Conservation (phyloP, 2,329 filamentous ascomycete species). For the Aureobasidium sp. region DNA sequence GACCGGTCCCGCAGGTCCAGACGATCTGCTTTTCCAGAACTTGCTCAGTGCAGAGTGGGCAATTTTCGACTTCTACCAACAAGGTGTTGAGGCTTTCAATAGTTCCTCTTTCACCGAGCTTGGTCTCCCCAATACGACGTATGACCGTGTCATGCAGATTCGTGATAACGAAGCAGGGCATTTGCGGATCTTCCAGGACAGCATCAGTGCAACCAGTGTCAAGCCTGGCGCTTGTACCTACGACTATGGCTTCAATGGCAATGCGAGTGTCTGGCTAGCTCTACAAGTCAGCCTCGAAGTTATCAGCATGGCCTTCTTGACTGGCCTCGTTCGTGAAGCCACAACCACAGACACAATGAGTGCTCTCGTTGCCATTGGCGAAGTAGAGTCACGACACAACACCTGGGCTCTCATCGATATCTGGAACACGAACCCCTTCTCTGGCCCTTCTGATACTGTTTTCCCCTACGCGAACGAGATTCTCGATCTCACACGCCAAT, state of each 20-base stretch:
- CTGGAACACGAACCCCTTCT: constrained; percentile 36
- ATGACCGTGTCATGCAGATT: constrained; percentile 35
- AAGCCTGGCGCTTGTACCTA: constrained; percentile 37
- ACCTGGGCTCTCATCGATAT: constrained; percentile 39
- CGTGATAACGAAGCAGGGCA: constrained; percentile 43
- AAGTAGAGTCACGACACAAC: constrained; percentile 36
- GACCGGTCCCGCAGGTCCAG: constrained; percentile 29
- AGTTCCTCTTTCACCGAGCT: constrained; percentile 28
- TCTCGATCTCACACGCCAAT: constrained; percentile 32
- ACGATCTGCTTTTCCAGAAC: constrained; percentile 41
- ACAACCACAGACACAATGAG: constrained; percentile 29
- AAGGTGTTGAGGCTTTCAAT: constrained; percentile 35
- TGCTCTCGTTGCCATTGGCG: constrained; percentile 34
- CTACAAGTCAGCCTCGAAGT: constrained; percentile 34
- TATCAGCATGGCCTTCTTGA: constrained; percentile 36
- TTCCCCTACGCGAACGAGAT: constrained; percentile 40
- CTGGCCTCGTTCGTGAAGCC: constrained; percentile 32
- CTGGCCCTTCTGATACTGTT: constrained; percentile 36
- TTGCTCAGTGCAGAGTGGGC: constrained; percentile 40
- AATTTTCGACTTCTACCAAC: constrained; percentile 41
- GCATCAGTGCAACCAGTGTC: constrained; percentile 36
- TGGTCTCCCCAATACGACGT: constrained; percentile 36
- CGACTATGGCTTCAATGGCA: constrained; percentile 23
- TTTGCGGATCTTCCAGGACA: constrained; percentile 39
- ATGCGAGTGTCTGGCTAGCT: constrained; percentile 24